Conservation (phyloP, 2,329 filamentous ascomycete species). For the Neopestalotiopsis rosae region DNA sequence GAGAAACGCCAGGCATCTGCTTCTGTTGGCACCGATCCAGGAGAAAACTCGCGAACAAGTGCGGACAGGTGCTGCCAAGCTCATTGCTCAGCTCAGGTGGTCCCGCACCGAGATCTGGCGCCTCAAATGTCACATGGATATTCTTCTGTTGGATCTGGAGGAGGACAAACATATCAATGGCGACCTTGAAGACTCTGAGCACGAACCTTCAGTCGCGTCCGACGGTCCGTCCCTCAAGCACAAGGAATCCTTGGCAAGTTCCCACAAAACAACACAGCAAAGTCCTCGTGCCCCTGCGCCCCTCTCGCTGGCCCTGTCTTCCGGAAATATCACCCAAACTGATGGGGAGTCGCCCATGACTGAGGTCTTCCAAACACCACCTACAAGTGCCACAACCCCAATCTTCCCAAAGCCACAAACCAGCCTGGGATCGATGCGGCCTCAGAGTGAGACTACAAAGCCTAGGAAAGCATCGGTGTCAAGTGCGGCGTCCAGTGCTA, state of each 20-base stretch:
- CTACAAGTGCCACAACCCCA: conserved; percentile 44
- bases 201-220: conserved; percentile 21
- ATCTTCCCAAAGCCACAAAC: conserved; percentile 44
- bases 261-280: conserved; percentile 38
- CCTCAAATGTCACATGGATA: conserved; percentile 87
- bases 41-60: conserved; percentile 88
- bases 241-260: conserved; percentile 41
- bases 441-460: conserved; percentile 40
- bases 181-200: conserved; percentile 32
- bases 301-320: conserved; percentile 37
- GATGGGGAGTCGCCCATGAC: conserved; percentile 45
- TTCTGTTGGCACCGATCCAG: conserved; percentile 88
- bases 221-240: conserved; percentile 30
- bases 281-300: conserved; percentile 42
- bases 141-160: conserved; percentile 82
- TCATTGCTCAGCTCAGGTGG: conserved; percentile 92
- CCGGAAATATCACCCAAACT: conserved; percentile 33
- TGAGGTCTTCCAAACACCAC: conserved; percentile 56
- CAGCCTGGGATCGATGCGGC: conserved; percentile 47
- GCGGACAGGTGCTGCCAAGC: conserved; percentile 80
- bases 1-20: conserved; percentile 87
- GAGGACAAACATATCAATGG: conserved; percentile 66
- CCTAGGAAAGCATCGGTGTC: conserved; percentile 50
- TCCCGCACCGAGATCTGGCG: conserved; percentile 93
- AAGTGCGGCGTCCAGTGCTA: conserved; percentile 44